Base-by-base conservation (phyloP, 768 basidiomycete species). In the Lyophyllum shimeji region DNA sequence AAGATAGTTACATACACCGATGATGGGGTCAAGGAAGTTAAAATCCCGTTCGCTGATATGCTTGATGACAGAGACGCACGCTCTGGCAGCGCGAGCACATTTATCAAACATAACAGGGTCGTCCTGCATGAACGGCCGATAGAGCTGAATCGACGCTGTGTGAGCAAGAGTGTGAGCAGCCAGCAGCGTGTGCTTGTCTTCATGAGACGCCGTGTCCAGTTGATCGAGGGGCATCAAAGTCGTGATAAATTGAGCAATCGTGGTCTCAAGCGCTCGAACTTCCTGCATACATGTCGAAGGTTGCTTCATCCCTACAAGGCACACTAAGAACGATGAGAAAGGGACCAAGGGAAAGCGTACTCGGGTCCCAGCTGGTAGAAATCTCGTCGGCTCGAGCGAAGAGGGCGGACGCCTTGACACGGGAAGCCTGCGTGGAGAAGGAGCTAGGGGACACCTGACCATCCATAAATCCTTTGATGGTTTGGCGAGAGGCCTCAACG, bases 331-430 rank as follows among this genome's bases (percentile, higher is more conserved):
- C 42, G n/a, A 39, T 43, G 18, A 27, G 31, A 37, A 24, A 42
- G 46, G 21, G 24, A 54, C 9, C 54, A 17, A 33, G 27, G 31
- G 44, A 27, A 20, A 33, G 48, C 77, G 53, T 74, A 87, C 87
- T 78, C 59, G 81, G 70, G 65, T 78, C 81, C 85, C 85, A 90
- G 61, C 71, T 78, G 21, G 79, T 76, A 21, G 85, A 76, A 37
- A 90, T 69, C 53, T 76, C 74, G 59, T 85, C 80, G 31, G 90
- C 88, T 45, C 82, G 82, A 49, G 89, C 81, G 62, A 86, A 87
- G 21, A 93, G 77, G 11, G 87, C 79, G n/a, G 90, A 85, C 17
- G 88, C 87, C 69, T 92, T 92, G 51, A 80, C 85, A 58, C 87
- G 83, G 61, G 89, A 71, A 12, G 89, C 83, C 45, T 78, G 74